Evolutionary conservation across 371 early-diverging fungal species (phyloP).

Genomic region (Chytridium lagenaria): DNA sequence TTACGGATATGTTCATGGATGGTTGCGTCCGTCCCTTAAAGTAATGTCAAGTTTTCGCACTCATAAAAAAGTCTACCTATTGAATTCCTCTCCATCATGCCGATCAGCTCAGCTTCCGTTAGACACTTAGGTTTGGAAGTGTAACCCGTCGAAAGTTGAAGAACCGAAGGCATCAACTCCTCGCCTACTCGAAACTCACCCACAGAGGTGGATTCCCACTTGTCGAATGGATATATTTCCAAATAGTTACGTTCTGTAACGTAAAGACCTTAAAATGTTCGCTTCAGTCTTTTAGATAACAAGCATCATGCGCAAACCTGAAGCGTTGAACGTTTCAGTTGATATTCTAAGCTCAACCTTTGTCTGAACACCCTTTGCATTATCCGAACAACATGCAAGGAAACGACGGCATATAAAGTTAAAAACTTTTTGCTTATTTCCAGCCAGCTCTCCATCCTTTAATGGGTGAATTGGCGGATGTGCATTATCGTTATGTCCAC

Average conservation of each 20-base stretch:
- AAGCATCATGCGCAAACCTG: constrained; percentile 50
- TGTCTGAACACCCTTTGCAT: constrained; percentile 94
- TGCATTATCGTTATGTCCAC: constrained; percentile 96
- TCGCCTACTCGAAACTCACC: constrained; percentile 81
- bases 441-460: constrained; percentile 61
- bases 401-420: constrained; percentile 95
- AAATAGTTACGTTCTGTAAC: constrained; percentile 90
- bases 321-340: constrained; percentile 74
- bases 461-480: constrained; percentile 99
- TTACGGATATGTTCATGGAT: constrained; percentile 99
- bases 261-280: constrained; percentile 65
- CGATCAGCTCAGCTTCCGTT: constrained; percentile 94
- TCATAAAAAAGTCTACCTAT: constrained; percentile 70
- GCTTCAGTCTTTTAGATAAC: not conserved
- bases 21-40: constrained; percentile 97
- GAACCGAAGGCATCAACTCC: constrained; percentile 68
- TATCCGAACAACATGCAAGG: constrained; percentile 92
- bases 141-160: constrained; percentile 70
- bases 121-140: constrained; percentile 87
- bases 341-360: constrained; percentile 71
- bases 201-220: constrained; percentile 80
- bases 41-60: not conserved
- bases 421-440: constrained; percentile 81
- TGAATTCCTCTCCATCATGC: constrained; percentile 96
- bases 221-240: constrained; percentile 95